phyloP scores from a whole-genome alignment of 148 eudicot species.

The Diospyros lotus region DNA sequence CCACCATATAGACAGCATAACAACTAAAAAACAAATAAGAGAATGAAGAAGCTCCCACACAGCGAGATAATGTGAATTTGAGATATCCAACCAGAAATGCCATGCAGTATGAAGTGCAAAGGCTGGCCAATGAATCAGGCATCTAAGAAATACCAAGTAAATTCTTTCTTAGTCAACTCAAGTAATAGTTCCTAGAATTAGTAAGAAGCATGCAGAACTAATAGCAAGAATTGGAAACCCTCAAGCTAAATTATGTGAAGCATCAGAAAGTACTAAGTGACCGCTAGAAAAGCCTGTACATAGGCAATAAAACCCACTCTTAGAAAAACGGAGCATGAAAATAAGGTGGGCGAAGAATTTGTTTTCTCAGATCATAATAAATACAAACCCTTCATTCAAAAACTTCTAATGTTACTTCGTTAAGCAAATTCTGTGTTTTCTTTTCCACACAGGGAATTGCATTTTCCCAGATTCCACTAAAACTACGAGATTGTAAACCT shows the following conservation, averaged over 20 bases:
- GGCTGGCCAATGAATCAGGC: background rate
- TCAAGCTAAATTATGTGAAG: background rate
- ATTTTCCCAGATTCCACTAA: background rate
- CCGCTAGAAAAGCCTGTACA: background rate
- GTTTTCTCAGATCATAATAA: background rate
- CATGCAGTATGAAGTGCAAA: background rate
- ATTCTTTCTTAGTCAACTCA: background rate
- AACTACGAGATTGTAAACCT: background rate
- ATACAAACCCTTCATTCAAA: background rate
- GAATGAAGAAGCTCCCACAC: background rate
- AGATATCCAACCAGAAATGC: background rate
- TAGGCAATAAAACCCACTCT: slow-evolving; percentile 1
- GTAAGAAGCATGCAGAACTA: background rate
- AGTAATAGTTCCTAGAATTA: background rate
- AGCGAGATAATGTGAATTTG: background rate
- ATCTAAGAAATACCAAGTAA: background rate
- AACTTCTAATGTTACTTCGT: background rate
- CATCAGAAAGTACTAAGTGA: background rate
- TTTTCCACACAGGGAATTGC: no score
- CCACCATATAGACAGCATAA: background rate
- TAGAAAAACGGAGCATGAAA: background rate
- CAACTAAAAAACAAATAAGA: background rate
- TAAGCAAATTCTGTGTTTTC: no score
- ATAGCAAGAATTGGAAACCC: background rate
- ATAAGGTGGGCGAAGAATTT: background rate